Conservation (phyloP, 441 rosid species). For the Eruca vesicaria region DNA sequence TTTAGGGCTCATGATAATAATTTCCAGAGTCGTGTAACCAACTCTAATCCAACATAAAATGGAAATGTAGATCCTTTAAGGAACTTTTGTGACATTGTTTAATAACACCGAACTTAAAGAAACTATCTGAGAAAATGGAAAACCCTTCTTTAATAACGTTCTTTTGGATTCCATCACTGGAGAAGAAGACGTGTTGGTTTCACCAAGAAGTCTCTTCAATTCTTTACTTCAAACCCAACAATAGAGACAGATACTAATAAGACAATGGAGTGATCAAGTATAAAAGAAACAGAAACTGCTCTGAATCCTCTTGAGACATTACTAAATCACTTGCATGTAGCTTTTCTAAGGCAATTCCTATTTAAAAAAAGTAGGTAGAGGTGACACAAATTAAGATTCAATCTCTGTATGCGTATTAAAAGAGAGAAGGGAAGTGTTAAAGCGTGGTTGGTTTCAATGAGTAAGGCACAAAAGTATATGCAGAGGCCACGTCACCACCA, state of each 20-base stretch:
- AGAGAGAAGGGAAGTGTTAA: slow-evolving; percentile 45
- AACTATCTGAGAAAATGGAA: background rate
- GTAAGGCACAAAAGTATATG: slow-evolving; percentile 53
- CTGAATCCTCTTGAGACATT: slow-evolving; percentile 10
- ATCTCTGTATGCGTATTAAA: slow-evolving; percentile 42
- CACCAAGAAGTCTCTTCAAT: slow-evolving; percentile 18
- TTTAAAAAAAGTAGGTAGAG: slow-evolving; percentile 6
- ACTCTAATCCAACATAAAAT: slow-evolving; percentile 19
- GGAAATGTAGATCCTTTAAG: slow-evolving; percentile 7
- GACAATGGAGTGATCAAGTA: background rate
- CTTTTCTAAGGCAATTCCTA: background rate
- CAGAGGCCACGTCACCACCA: slow-evolving; percentile 70
- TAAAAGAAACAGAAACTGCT: background rate
- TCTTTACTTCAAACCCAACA: slow-evolving; percentile 12
- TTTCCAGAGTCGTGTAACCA: slow-evolving; percentile 26
- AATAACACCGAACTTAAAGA: background rate
- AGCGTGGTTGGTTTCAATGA: slow-evolving; percentile 41
- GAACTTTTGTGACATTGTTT: background rate
- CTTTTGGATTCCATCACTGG: background rate
- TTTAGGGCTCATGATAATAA: background rate
- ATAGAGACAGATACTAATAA: background rate
- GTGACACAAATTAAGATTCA: slow-evolving; percentile 14
- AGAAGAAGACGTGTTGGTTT: slow-evolving; percentile 2
- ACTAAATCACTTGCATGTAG: background rate
- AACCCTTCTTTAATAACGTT: background rate